Conservation (phyloP, 2,329 filamentous ascomycete species). For the Pseudonectria buxi region DNA sequence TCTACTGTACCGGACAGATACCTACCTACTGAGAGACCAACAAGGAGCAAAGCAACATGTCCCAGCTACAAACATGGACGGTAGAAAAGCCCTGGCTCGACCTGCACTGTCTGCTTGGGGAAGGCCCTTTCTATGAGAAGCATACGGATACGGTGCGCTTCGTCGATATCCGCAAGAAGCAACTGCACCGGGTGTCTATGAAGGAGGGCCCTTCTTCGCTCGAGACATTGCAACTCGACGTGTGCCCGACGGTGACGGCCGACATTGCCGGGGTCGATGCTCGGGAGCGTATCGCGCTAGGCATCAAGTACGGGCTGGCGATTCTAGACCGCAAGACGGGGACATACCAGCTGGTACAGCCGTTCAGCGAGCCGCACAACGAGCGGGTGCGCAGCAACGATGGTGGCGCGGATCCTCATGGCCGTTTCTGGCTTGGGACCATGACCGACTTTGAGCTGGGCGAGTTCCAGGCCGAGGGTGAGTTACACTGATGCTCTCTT, state of each 20-base stretch:
- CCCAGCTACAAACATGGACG: slow-evolving; percentile 42
- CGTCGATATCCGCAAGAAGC: slow-evolving; percentile 74
- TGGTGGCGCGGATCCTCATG: slow-evolving; percentile 70
- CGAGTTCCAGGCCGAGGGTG: slow-evolving; percentile 54
- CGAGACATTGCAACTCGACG: slow-evolving; percentile 51
- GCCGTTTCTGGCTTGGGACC: slow-evolving; percentile 76
- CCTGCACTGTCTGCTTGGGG: slow-evolving; percentile 60
- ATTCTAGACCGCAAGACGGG: slow-evolving; percentile 60
- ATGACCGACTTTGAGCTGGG: slow-evolving; percentile 69
- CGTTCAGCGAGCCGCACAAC: slow-evolving; percentile 38
- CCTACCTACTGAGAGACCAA: no score
- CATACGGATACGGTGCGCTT: slow-evolving; percentile 62
- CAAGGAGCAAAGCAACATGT: slow-evolving; percentile 27
- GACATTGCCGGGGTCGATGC: slow-evolving; percentile 65
- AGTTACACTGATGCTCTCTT: slow-evolving; percentile 23
- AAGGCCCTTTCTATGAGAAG: slow-evolving; percentile 68
- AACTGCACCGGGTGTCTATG: slow-evolving; percentile 66
- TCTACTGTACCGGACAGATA: no score
- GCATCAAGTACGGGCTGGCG: slow-evolving; percentile 77
- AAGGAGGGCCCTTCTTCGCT: slow-evolving; percentile 54
- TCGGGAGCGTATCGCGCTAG: slow-evolving; percentile 62
- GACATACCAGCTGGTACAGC: slow-evolving; percentile 45
- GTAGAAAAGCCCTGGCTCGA: slow-evolving; percentile 49
- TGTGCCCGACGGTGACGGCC: slow-evolving; percentile 60
- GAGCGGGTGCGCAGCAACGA: slow-evolving; percentile 68